phyloP scores from a whole-genome alignment of 148 eudicot genomes.

The Arctostaphylos glauca region DNA sequence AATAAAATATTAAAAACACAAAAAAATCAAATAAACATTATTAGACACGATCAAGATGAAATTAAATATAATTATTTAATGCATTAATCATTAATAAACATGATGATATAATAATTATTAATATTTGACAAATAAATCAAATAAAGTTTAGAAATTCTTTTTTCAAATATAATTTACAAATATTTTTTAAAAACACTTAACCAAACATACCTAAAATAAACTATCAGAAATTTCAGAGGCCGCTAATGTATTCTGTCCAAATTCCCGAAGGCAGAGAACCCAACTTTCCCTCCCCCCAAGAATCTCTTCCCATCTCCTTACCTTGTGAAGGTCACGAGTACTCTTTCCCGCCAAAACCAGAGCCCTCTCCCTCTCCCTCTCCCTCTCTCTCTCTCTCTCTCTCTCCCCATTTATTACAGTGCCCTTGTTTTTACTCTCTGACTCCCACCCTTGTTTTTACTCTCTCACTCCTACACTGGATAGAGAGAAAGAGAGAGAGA shows the following conservation, averaged over 20 bases:
- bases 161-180: too few species aligned
- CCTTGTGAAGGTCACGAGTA: constrained; percentile 5
- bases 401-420: constrained; percentile 14
- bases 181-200: too few species aligned
- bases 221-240: too few species aligned
- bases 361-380: background rate
- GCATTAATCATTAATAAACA: too few species aligned
- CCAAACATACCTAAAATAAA: too few species aligned
- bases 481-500: constrained; percentile 23
- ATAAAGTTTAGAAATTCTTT: too few species aligned
- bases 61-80: too few species aligned
- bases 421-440: background rate
- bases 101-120: too few species aligned
- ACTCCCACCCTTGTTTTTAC: background rate
- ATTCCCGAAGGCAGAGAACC: background rate
- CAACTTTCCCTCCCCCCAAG: background rate
- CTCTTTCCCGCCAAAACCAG: constrained; percentile 56
- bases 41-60: too few species aligned
- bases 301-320: constrained; percentile 21
- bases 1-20: too few species aligned
- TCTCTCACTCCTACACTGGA: background rate
- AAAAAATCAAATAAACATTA: too few species aligned
- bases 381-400: background rate
- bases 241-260: background rate
- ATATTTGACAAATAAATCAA: too few species aligned